phyloP scores from a whole-genome alignment of 2,329 filamentous ascomycete genomes.

The Colletotrichum sidae region DNA sequence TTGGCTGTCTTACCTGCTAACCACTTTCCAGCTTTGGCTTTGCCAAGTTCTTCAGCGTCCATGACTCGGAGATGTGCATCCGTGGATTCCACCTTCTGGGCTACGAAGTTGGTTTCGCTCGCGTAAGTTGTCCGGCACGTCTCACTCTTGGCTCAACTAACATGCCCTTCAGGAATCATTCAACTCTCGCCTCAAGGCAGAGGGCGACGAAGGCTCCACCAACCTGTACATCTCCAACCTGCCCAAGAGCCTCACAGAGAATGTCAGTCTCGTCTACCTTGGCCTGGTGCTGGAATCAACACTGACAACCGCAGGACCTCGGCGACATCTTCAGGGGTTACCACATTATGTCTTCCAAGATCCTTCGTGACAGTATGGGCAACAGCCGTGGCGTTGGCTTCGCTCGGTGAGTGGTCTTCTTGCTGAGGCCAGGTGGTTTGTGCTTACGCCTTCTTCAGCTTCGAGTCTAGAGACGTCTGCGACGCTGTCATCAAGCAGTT shows the following conservation, averaged over 20 bases:
- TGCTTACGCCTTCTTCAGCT: slow-evolving; percentile 66
- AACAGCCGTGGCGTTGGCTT: slow-evolving; percentile 98
- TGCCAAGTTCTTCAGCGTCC: slow-evolving; percentile 90
- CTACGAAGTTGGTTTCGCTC: slow-evolving; percentile 97
- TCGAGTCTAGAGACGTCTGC: slow-evolving; percentile 88
- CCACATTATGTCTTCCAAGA: slow-evolving; percentile 92
- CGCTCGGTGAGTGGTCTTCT: slow-evolving; percentile 76
- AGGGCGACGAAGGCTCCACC: slow-evolving; percentile 88
- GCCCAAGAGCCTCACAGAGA: slow-evolving; percentile 90
- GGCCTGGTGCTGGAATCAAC: background rate
- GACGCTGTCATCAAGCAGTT: slow-evolving; percentile 89
- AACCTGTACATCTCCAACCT: slow-evolving; percentile 99
- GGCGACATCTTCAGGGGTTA: slow-evolving; percentile 83
- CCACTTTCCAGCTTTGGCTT: slow-evolving; percentile 83
- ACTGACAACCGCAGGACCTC: slow-evolving; percentile 66
- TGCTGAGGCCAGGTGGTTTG: background rate
- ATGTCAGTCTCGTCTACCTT: slow-evolving; percentile 65
- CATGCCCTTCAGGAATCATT: slow-evolving; percentile 82
- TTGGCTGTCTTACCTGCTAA: slow-evolving; percentile 43
- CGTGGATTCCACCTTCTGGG: slow-evolving; percentile 93
- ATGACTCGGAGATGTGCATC: slow-evolving; percentile 95
- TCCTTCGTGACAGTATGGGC: slow-evolving; percentile 90
- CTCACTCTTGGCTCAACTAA: slow-evolving; percentile 40
- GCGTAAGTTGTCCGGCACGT: slow-evolving; percentile 65
- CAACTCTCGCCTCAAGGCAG: slow-evolving; percentile 96